Conservation (phyloP, 2,329 filamentous ascomycete species). For the Botrytis medusae region DNA sequence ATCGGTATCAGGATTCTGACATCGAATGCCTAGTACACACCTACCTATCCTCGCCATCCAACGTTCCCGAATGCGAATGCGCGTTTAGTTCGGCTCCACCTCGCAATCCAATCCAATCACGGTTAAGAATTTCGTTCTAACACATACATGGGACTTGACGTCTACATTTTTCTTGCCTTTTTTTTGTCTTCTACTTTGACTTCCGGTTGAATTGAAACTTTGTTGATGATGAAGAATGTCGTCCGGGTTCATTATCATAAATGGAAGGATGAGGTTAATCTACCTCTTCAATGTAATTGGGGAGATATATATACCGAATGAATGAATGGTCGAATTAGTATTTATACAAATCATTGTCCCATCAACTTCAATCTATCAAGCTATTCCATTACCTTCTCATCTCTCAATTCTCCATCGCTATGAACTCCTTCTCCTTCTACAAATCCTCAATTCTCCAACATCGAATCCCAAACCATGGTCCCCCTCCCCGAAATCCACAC, state of each 20-base stretch:
- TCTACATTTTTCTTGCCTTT: background rate
- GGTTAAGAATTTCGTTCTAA: no score
- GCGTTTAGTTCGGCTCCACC: background rate
- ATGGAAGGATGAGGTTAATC: background rate
- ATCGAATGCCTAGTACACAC: background rate
- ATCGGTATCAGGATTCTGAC: background rate
- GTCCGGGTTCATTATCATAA: background rate
- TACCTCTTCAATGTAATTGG: background rate
- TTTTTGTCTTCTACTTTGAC: background rate
- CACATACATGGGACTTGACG: background rate
- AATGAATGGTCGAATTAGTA: background rate
- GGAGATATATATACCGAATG: background rate
- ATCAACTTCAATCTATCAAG: background rate
- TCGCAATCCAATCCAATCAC: background rate
- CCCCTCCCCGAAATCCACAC: background rate
- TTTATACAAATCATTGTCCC: background rate
- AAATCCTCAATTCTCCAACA: background rate
- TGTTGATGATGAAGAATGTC: rapidly evolving
- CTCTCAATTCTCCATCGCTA: rapidly evolving
- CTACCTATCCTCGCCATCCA: no score
- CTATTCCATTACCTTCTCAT: background rate
- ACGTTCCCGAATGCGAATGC: background rate
- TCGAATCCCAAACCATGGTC: background rate
- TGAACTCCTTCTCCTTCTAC: no score
- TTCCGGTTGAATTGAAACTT: background rate